Percentiles rank a stretch among this genome's conserved stretches.
Evolutionary conservation across 1,284 basidiomycete species (phyloP).

Genomic region (Boletellus deceptivus): DNA sequence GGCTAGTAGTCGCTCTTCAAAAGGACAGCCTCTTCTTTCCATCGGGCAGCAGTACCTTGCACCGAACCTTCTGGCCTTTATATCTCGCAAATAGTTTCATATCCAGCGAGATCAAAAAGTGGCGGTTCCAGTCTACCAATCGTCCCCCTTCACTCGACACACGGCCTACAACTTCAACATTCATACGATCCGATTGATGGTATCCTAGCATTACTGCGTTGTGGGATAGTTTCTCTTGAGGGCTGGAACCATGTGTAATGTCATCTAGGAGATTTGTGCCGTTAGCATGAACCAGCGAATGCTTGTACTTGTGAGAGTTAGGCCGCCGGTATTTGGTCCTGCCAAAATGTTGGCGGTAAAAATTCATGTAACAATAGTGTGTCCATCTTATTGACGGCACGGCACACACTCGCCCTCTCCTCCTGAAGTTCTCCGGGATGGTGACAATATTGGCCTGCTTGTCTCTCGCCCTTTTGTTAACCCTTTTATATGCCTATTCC

Average conservation of each 20-base stretch:
- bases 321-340: too few species aligned
- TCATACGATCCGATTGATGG: not conserved
- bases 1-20: slow-evolving; percentile 17
- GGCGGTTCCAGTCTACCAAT: not conserved
- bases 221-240: not conserved
- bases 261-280: not conserved
- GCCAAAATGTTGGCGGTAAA: too few species aligned
- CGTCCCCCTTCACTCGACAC: not conserved
- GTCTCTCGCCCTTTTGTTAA: not conserved
- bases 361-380: too few species aligned
- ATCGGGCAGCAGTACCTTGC: slow-evolving; percentile 1
- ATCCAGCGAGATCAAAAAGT: not conserved
- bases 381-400: too few species aligned
- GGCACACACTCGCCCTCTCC: not conserved
- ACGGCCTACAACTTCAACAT: not conserved
- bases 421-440: not conserved
- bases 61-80: slow-evolving; percentile 20
- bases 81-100: slow-evolving; percentile 5
- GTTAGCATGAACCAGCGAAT: too few species aligned
- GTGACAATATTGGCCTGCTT: too few species aligned
- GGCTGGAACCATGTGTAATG: not conserved
- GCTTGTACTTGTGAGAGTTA: too few species aligned
- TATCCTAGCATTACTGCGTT: not conserved
- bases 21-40: slow-evolving; percentile 10
- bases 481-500: slow-evolving; percentile 44